Evolutionary conservation across 139 green algal genomes (phyloP).

Genomic region (Picochlorum sp.): DNA sequence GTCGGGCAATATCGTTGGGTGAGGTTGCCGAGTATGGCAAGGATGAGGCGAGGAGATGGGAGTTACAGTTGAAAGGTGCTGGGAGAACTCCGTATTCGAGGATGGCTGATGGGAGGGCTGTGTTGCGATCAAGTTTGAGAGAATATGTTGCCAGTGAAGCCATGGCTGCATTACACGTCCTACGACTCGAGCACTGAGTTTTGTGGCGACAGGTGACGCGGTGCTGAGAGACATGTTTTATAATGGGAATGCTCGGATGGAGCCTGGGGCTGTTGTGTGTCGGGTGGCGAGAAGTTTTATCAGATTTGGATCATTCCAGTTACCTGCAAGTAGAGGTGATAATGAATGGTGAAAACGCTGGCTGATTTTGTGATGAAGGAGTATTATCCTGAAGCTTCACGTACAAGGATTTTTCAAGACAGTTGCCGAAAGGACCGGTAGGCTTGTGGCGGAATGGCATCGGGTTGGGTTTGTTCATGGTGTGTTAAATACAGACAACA

Average conservation of each 20-base stretch:
- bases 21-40: conserved; percentile 39
- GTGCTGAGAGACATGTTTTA: conserved; percentile 86
- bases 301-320: conserved; percentile 88
- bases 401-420: conserved; percentile 55
- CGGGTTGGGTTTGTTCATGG: conserved; percentile 76
- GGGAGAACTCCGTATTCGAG: conserved; percentile 89
- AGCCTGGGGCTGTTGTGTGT: conserved; percentile 74
- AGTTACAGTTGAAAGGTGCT: conserved; percentile 94
- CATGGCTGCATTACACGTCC: conserved; percentile 77
- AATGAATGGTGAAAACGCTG: conserved; percentile 40
- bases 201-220: conserved; percentile 71
- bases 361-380: conserved; percentile 78
- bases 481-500: conserved; percentile 99
- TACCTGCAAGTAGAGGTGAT: conserved; percentile 55
- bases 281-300: conserved; percentile 78
- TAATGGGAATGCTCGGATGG: conserved; percentile 21
- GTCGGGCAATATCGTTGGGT: conserved; percentile 73
- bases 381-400: conserved; percentile 58
- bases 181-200: conserved; percentile 79
- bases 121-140: conserved; percentile 74
- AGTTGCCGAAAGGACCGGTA: conserved; percentile 56
- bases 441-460: conserved; percentile 81
- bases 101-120: conserved; percentile 77
- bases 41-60: conserved; percentile 49
- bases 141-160: conserved; percentile 88